Base-by-base conservation (phyloP, 2,329 filamentous ascomycete species). In the Colletotrichum musae region DNA sequence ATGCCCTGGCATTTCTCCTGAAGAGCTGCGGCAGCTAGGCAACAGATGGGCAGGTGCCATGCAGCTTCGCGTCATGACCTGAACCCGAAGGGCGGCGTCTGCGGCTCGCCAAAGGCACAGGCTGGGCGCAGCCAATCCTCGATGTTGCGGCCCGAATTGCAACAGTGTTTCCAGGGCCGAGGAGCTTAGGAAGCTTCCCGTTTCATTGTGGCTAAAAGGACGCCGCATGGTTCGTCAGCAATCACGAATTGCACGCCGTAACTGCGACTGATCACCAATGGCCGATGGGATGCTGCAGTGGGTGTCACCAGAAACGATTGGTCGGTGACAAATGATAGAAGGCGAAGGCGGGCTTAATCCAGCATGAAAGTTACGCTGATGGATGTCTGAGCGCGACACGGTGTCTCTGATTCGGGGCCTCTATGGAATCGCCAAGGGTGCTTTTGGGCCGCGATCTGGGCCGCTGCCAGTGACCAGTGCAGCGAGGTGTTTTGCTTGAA, bases 61-160 rank as follows among this genome's bases (percentile, higher is more conserved):
- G 56, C 62, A 66, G 62, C 43, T 39, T 67, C 62, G 62, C 56
- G 67, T 60, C 61, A 65, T 57, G 54, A 56, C 13, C 32, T 60
- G 24, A 41, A 60, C 51, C 26, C 21, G 15, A 18, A 41, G 16
- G 21, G 18, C 12, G 36, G 52, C 47, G 26, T 24, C 51, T 61
- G 56, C 56, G 54, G 50, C 62, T 66, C 56, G 56, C 66, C 63
- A 53, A 52, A 21, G 36, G 64, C 43, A 36, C 15, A 32, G 36
- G 24, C 32, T 9, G n/a, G 32, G 21, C 13, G 53, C 43, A 43
- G 43, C 47, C 51, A 51, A 41, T 47, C 43, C 47, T 41, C n/a
- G 45, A 21, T 36, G 12, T 32, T 16, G 13, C 48, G n/a, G 54
- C 28, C 47, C 48, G 48, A 54, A 6, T 26, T 39, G 26, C 12